Evolutionary conservation across 768 basidiomycete species (phyloP).

Genomic region (Steccherinum ochraceum): DNA sequence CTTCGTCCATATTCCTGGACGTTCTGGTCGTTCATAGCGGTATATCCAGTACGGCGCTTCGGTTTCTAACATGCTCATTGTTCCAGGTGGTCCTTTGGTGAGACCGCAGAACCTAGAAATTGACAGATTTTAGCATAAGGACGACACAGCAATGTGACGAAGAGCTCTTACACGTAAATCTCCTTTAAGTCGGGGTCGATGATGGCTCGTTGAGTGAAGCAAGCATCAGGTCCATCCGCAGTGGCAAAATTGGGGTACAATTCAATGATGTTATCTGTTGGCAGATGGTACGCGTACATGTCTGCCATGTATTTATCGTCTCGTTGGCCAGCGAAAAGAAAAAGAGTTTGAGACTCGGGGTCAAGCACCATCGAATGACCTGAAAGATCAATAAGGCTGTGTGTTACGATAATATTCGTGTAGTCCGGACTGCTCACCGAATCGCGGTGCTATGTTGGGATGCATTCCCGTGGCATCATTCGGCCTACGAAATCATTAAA

Average conservation of each 20-base stretch:
- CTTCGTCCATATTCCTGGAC: constrained; percentile 60
- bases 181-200: constrained; percentile 58
- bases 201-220: constrained; percentile 70
- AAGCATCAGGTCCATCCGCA: constrained; percentile 61
- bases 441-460: constrained; percentile 50
- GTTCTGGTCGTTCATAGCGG: constrained; percentile 41
- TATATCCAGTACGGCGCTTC: constrained; percentile 64
- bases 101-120: constrained; percentile 55
- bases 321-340: constrained; percentile 70
- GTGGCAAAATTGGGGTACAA: constrained; percentile 56
- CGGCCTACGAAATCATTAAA: too few species aligned
- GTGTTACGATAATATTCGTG: neutral
- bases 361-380: constrained; percentile 85
- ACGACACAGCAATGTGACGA: neutral
- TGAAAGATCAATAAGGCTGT: constrained; percentile 13
- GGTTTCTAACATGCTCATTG: constrained; percentile 35
- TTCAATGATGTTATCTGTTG: constrained; percentile 50
- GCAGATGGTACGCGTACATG: constrained; percentile 69
- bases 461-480: too few species aligned
- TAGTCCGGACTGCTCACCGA: constrained; percentile 32
- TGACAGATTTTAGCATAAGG: neutral
- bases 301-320: constrained; percentile 64
- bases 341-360: constrained; percentile 46
- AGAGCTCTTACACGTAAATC: constrained; percentile 59
- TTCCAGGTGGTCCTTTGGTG: constrained; percentile 34